Evolutionary conservation across 2,329 filamentous ascomycete species (phyloP), one percentile per base, ranked within the genome.

Genomic region (Penicillium sp.): DNA sequence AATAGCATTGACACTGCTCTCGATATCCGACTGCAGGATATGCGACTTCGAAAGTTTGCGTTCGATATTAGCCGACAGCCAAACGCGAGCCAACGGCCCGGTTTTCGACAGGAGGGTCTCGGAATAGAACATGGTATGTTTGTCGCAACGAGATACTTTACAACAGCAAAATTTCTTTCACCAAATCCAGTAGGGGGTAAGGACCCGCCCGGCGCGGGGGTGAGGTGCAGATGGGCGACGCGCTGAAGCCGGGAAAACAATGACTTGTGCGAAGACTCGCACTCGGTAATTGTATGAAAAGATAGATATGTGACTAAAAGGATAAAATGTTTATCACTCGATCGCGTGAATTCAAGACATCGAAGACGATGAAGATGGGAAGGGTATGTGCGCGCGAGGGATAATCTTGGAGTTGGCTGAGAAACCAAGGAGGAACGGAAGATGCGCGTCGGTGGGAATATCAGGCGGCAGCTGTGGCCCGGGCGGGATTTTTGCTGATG

Each of bases 1-100:
- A 75, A 99, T 99, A 66, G 92, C 91, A 75, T 91, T 89, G 64
- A 99, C 93, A 76, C 93, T 96, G 79, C 92, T 91, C 69, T 93
- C 89, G 67, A 99, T 89, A 78, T 96, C 96, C 59, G 93, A 93
- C 73, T 96, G 91, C 63, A 99, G 77, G 66, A 97, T 94, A 71
- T 97, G 92, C 63, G 91, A 92, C 79, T 99, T 99, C 67, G 93
- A 96, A 60, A 99, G 87, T 81, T 97, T 99, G 82, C 93, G 92
- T 84, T 97, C 94, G 64, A 97, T 83, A 78, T 97, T 99, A 80
- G 94, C 92, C 33, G 94, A 96, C 61, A 97, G 86, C 94, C 94
- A 99, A 79, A 97, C 93, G 73, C 92, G 91, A 78, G 94, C 94
- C 82, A 99, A 80, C 71, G 94, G 93, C 81, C 94, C 94, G 69